phyloP scores from a whole-genome alignment of 495 filamentous ascomycete species.

The Pyrenula massariospora region DNA sequence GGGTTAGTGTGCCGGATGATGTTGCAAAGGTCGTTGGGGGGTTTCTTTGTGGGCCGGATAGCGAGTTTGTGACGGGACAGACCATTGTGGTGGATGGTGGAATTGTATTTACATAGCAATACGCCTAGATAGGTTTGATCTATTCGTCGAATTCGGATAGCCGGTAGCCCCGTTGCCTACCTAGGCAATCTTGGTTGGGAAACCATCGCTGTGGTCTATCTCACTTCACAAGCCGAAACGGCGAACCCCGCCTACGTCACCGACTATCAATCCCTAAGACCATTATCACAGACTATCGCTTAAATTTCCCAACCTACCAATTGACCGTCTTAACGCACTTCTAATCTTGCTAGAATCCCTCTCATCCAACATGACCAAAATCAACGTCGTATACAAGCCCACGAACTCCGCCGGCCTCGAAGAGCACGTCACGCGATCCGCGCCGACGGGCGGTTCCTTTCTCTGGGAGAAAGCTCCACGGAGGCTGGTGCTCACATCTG shows the following conservation, averaged over 20 bases:
- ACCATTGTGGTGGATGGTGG: conserved; percentile 53
- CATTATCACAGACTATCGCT: too few species aligned
- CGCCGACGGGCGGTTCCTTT: not conserved
- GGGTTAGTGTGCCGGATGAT: conserved; percentile 44
- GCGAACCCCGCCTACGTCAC: too few species aligned
- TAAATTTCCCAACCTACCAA: too few species aligned
- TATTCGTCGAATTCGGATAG: too few species aligned
- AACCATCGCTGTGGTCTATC: too few species aligned
- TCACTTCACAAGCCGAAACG: too few species aligned
- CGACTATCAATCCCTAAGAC: too few species aligned
- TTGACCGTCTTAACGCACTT: too few species aligned
- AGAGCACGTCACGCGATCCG: not conserved
- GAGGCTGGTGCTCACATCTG: not conserved
- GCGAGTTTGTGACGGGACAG: conserved; percentile 51
- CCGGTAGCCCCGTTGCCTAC: not conserved
- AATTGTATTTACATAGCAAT: conserved; percentile 37
- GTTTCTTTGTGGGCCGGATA: conserved; percentile 41
- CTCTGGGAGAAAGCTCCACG: not conserved
- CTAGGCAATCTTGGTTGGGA: too few species aligned
- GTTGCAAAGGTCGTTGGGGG: conserved; percentile 42
- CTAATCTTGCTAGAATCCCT: too few species aligned
- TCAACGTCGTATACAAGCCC: not conserved
- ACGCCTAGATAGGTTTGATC: too few species aligned
- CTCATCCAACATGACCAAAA: not conserved
- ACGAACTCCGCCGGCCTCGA: not conserved